These are phyloP conservation scores for Mucor saturninus DNA, from an alignment of 371 early-diverging fungal species.

Conservation along the genomic window DNA sequence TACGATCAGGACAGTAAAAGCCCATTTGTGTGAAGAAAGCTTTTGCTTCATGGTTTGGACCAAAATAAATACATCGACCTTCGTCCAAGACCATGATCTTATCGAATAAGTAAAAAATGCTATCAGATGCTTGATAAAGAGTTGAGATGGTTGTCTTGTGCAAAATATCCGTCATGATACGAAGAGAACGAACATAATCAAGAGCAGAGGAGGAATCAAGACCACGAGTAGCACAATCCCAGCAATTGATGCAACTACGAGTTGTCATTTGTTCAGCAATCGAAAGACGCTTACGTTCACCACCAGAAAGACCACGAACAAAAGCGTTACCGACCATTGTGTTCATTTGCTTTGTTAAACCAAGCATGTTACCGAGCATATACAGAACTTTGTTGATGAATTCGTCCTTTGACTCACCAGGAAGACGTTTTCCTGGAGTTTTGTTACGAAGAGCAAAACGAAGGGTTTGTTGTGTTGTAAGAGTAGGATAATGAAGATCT, in stretches of 20 bases:
- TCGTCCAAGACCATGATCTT: constrained; percentile 74
- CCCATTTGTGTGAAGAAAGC: constrained; percentile 73
- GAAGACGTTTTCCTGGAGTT: constrained; percentile 64
- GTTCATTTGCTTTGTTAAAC: constrained; percentile 75
- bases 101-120: constrained; percentile 79
- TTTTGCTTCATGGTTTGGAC: constrained; percentile 64
- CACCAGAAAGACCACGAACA: constrained; percentile 84
- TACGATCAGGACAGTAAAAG: constrained; percentile 70
- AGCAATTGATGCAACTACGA: constrained; percentile 73
- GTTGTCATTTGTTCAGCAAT: constrained; percentile 90
- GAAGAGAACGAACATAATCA: constrained; percentile 73
- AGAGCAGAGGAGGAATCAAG: constrained; percentile 90
- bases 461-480: constrained; percentile 72
- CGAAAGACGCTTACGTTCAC: constrained; percentile 86
- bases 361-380: constrained; percentile 70
- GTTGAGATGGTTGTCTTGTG: constrained; percentile 62
- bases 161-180: constrained; percentile 67
- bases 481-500: constrained; percentile 72
- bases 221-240: constrained; percentile 91
- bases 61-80: constrained; percentile 79
- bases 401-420: constrained; percentile 42
- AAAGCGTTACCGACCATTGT: constrained; percentile 86
- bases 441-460: constrained; percentile 68
- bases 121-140: constrained; percentile 73
- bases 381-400: constrained; percentile 56